phyloP scores from a whole-genome alignment of 805 yeast genomes.

The Candida koratica region DNA sequence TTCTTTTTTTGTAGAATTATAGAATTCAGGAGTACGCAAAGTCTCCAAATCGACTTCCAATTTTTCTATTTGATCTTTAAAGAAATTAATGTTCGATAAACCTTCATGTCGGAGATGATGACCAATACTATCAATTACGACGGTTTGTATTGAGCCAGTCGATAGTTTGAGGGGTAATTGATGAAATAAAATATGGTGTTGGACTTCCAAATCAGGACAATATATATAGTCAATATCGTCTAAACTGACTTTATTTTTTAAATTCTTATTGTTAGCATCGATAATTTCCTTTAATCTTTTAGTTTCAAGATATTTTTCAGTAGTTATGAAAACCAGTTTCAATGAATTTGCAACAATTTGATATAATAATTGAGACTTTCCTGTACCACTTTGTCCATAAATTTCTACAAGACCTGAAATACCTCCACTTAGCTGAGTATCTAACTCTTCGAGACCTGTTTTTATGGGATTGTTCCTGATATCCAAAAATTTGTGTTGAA shows the following conservation, averaged over 20 bases:
- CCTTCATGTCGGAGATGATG: slow-evolving; percentile 71
- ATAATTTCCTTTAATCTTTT: slow-evolving; percentile 44
- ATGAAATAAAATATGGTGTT: slow-evolving; percentile 65
- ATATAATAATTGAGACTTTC: slow-evolving; percentile 77
- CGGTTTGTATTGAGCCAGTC: slow-evolving; percentile 30
- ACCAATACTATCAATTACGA: slow-evolving; percentile 78
- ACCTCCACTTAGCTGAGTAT: slow-evolving; percentile 29
- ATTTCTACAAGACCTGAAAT: slow-evolving; percentile 55
- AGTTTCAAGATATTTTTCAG: slow-evolving; percentile 73
- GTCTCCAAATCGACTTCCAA: slow-evolving; percentile 2
- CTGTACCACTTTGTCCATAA: slow-evolving; percentile 80
- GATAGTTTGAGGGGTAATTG: slow-evolving; percentile 57
- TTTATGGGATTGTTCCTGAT: slow-evolving; percentile 9
- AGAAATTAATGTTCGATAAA: slow-evolving; percentile 30
- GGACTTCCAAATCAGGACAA: slow-evolving; percentile 66
- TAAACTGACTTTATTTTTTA: slow-evolving; percentile 15
- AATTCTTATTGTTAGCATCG: slow-evolving; percentile 12
- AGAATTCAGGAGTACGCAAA: slow-evolving; percentile 13
- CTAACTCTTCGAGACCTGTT: slow-evolving; percentile 27
- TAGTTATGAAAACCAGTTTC: slow-evolving; percentile 60
- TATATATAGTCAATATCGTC: slow-evolving; percentile 41
- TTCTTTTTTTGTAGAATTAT: slow-evolving; percentile 13
- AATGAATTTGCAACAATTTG: slow-evolving; percentile 56
- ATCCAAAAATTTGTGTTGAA: background rate
- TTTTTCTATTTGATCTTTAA: slow-evolving; percentile 21